Conservation (phyloP, 2,329 filamentous ascomycete species). For the Ilyonectria sp. region DNA sequence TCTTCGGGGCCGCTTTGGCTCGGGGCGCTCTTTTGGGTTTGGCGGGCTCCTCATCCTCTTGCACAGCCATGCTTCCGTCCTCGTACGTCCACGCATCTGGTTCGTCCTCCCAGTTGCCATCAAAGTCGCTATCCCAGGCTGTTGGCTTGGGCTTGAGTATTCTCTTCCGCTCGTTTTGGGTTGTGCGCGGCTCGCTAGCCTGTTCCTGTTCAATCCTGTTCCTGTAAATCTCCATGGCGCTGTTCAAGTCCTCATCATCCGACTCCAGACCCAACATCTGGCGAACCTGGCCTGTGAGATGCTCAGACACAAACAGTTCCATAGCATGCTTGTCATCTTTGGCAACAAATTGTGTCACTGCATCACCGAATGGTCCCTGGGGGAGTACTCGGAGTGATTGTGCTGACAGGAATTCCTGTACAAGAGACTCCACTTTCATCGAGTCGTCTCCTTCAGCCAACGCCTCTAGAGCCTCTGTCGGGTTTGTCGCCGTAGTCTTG, state of each 20-base stretch:
- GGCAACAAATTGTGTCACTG: slow-evolving; percentile 91
- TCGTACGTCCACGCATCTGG: slow-evolving; percentile 69
- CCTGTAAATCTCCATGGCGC: slow-evolving; percentile 81
- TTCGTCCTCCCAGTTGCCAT: slow-evolving; percentile 88
- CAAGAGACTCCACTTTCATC: slow-evolving; percentile 90
- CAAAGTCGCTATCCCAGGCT: slow-evolving; percentile 90
- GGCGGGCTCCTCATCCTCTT: slow-evolving; percentile 48
- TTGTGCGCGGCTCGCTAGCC: slow-evolving; percentile 70
- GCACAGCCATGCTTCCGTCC: slow-evolving; percentile 37
- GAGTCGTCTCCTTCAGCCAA: slow-evolving; percentile 70
- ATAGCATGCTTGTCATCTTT: slow-evolving; percentile 97
- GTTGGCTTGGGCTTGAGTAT: slow-evolving; percentile 81
- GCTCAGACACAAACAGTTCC: slow-evolving; percentile 83
- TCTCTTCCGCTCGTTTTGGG: slow-evolving; percentile 54
- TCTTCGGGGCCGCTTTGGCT: slow-evolving; percentile 62
- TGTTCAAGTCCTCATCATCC: slow-evolving; percentile 77
- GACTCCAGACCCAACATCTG: slow-evolving; percentile 77
- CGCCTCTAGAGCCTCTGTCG: slow-evolving; percentile 75
- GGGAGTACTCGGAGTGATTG: slow-evolving; percentile 95
- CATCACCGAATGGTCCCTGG: slow-evolving; percentile 92
- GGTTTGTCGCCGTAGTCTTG: slow-evolving; percentile 61
- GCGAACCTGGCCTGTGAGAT: slow-evolving; percentile 78
- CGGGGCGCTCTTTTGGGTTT: slow-evolving; percentile 51
- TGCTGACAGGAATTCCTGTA: slow-evolving; percentile 87
- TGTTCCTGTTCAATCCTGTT: slow-evolving; percentile 80